These are phyloP conservation scores for Fusarium chaquense DNA, from an alignment of 2,329 filamentous ascomycete genomes.

Conservation along the genomic window DNA sequence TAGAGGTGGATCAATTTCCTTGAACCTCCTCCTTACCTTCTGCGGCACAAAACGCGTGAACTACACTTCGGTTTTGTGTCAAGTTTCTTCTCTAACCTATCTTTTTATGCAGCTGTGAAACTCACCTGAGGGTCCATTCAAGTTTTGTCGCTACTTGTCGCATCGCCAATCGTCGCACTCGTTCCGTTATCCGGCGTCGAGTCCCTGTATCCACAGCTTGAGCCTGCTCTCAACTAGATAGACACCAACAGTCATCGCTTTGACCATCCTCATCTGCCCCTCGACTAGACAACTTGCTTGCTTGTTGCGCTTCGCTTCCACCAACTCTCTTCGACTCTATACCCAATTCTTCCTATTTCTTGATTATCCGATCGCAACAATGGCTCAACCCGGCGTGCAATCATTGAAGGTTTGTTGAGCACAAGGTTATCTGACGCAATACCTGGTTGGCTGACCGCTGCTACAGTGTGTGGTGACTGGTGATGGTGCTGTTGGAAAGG, in stretches of 20 bases:
- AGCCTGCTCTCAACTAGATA: constrained; percentile 4
- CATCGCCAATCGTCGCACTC: constrained; percentile 33
- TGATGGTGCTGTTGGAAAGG: constrained; percentile 99
- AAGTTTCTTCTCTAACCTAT: constrained; percentile 46
- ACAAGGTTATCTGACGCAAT: constrained; percentile 34
- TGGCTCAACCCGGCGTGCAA: constrained; percentile 87
- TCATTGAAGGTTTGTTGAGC: constrained; percentile 81
- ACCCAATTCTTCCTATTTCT: constrained; percentile 15
- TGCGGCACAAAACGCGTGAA: constrained; percentile 51
- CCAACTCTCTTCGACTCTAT: constrained; percentile 2
- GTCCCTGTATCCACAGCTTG: background rate
- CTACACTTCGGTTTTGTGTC: constrained; percentile 47
- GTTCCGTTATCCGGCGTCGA: constrained; percentile 29
- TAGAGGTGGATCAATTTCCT: constrained; percentile 42
- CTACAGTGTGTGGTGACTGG: constrained; percentile 95
- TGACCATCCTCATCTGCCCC: constrained; percentile 28
- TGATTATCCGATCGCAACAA: constrained; percentile 53
- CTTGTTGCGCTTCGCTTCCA: constrained; percentile 17
- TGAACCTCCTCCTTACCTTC: constrained; percentile 49
- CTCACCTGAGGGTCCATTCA: constrained; percentile 37
- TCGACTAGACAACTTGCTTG: constrained; percentile 15
- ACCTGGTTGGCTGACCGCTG: constrained; percentile 47
- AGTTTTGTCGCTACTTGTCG: constrained; percentile 31
- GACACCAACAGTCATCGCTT: constrained; percentile 22
- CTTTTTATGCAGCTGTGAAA: constrained; percentile 48